phyloP scores from a whole-genome alignment of 345 rosid genomes.

The Rhodamnia rubescens region DNA sequence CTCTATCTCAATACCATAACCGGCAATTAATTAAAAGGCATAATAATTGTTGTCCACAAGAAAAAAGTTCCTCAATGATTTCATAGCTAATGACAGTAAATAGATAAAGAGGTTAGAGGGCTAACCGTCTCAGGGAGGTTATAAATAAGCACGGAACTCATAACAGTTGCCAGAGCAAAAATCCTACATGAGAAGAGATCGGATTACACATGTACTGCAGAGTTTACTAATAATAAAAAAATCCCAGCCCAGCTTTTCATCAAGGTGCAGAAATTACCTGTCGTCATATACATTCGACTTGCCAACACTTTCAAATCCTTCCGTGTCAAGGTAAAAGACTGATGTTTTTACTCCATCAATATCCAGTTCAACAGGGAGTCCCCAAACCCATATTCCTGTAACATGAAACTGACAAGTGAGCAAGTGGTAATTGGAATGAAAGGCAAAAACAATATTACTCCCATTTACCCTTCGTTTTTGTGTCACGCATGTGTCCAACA shows the following conservation, averaged over 20 bases:
- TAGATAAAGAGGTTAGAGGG: slow-evolving; percentile 4
- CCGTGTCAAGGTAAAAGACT: slow-evolving; percentile 89
- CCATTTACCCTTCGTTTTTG: slow-evolving; percentile 84
- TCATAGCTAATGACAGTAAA: background rate
- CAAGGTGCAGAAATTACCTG: slow-evolving; percentile 29
- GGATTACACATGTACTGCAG: background rate
- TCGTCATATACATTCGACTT: slow-evolving; percentile 98
- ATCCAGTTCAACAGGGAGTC: slow-evolving; percentile 69
- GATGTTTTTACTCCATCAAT: slow-evolving; percentile 77
- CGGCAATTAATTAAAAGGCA: background rate
- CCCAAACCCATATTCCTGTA: slow-evolving; percentile 99
- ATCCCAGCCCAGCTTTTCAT: background rate
- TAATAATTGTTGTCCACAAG: background rate
- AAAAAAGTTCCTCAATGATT: background rate
- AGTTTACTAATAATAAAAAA: background rate
- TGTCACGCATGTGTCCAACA: slow-evolving; percentile 99
- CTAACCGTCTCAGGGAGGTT: slow-evolving; percentile 97
- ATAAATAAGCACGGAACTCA: slow-evolving; percentile 95
- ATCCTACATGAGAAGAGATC: slow-evolving; percentile 37
- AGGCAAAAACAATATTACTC: background rate
- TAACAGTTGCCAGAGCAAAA: slow-evolving; percentile 92
- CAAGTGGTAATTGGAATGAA: background rate
- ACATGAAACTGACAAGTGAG: slow-evolving; percentile 2
- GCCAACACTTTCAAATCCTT: slow-evolving; percentile 98
- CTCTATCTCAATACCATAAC: background rate